Percentiles rank a stretch among this genome's conserved stretches.
phyloP scores from a whole-genome alignment of 257 asterid genomes.

The Avicennia marina region DNA sequence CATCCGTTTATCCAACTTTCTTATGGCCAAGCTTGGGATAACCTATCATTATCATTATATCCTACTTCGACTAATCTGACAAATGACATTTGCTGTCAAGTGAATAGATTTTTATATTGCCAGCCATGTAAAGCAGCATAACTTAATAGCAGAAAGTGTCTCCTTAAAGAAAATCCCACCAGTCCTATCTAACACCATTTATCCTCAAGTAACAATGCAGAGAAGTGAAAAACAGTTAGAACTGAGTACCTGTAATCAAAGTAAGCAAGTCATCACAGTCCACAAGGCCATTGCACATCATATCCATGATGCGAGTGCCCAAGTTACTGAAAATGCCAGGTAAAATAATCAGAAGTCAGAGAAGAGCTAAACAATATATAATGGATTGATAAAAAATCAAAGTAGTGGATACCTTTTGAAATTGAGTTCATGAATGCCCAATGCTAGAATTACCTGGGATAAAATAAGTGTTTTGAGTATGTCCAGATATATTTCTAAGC shows the following conservation, averaged over 20 bases:
- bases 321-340: constrained; percentile 36
- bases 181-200: too few relatives aligned
- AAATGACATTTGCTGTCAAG: too few relatives aligned
- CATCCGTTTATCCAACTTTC: too few relatives aligned
- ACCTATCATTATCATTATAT: too few relatives aligned
- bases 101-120: too few relatives aligned
- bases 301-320: constrained; percentile 62
- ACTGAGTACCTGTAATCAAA: constrained; percentile 64
- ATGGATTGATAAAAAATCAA: constrained; percentile 15
- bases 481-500: constrained; percentile 12
- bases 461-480: constrained; percentile 15
- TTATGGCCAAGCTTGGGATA: too few relatives aligned
- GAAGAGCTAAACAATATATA: constrained; percentile 1
- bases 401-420: constrained; percentile 57
- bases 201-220: too few relatives aligned
- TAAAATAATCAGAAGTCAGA: constrained; percentile 17
- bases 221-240: constrained; percentile 11
- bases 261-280: constrained; percentile 65
- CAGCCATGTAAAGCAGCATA: too few relatives aligned
- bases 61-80: too few relatives aligned
- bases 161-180: too few relatives aligned
- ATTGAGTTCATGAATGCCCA: constrained; percentile 87
- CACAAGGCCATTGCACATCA: constrained; percentile 68
- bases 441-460: constrained; percentile 53
- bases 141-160: too few relatives aligned